Evolutionary conservation across 2,329 filamentous ascomycete genomes (phyloP).

Genomic region (Clarireedia monteithiana): DNA sequence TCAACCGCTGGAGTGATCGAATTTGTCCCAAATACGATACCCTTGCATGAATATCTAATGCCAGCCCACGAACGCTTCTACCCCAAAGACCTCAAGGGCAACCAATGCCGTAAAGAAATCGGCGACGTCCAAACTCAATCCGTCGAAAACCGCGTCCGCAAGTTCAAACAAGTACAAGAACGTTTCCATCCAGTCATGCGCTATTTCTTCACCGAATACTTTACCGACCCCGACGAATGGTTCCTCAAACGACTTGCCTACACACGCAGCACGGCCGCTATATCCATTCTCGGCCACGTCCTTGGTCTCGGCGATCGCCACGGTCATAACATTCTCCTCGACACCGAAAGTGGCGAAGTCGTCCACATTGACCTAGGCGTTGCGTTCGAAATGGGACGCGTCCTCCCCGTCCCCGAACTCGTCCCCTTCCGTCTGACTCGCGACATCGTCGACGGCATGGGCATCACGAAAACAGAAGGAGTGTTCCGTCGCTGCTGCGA

Average conservation of each 20-base stretch:
- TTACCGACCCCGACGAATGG: constrained; percentile 92
- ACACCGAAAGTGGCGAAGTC: constrained; percentile 82
- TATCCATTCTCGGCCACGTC: constrained; percentile 90
- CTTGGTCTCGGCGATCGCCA: constrained; percentile 91
- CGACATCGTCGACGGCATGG: constrained; percentile 96
- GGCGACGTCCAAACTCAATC: constrained; percentile 61
- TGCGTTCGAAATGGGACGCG: constrained; percentile 90
- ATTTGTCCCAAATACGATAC: constrained; percentile 89
- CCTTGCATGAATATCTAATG: constrained; percentile 85
- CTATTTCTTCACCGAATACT: constrained; percentile 96
- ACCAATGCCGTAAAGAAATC: constrained; percentile 73
- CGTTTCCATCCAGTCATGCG: constrained; percentile 88
- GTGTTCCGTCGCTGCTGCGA: constrained; percentile 98
- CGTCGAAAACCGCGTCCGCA: constrained; percentile 61
- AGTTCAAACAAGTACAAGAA: constrained; percentile 71
- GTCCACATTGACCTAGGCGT: constrained; percentile 97
- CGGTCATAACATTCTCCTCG: constrained; percentile 92
- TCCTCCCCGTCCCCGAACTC: constrained; percentile 91
- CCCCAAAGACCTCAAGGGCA: constrained; percentile 72
- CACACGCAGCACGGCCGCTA: constrained; percentile 85
- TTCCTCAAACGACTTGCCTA: constrained; percentile 85
- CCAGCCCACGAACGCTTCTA: constrained; percentile 83
- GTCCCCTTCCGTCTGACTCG: constrained; percentile 92
- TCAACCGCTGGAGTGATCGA: constrained; percentile 86
- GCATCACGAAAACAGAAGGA: constrained; percentile 87